These are phyloP conservation scores for Aspergillus mulundensis DNA, from an alignment of 495 filamentous ascomycete genomes.

Conservation along the genomic window DNA sequence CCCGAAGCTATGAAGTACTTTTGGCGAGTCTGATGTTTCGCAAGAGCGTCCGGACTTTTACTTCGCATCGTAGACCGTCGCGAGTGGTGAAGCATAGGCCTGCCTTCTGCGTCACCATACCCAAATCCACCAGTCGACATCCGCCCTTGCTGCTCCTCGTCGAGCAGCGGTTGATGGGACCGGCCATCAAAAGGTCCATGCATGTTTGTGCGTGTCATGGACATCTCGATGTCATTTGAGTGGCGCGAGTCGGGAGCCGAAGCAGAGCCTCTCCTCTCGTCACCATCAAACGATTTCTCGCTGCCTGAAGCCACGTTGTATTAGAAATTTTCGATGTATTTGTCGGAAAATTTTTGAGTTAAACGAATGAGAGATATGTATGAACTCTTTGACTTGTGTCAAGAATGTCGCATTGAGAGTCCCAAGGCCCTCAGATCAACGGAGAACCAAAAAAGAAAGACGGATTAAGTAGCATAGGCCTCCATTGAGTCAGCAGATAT, in stretches of 20 bases:
- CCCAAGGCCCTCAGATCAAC: slow-evolving; percentile 5
- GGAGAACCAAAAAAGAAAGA: slow-evolving; percentile 2
- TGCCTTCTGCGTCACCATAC: slow-evolving; percentile 35
- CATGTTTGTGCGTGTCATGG: slow-evolving; percentile 40
- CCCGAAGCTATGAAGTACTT: slow-evolving; percentile 83
- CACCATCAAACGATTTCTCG: slow-evolving; percentile 10
- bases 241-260: slow-evolving; percentile 29
- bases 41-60: slow-evolving; percentile 53
- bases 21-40: slow-evolving; percentile 60
- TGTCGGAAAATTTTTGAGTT: background rate
- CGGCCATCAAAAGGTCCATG: slow-evolving; percentile 49
- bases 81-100: slow-evolving; percentile 41
- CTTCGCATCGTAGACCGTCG: slow-evolving; percentile 59
- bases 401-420: background rate
- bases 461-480: background rate
- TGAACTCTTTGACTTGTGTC: background rate
- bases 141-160: slow-evolving; percentile 49
- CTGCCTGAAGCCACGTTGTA: slow-evolving; percentile 22
- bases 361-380: background rate
- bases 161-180: slow-evolving; percentile 53
- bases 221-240: slow-evolving; percentile 43
- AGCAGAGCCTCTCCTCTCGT: slow-evolving; percentile 14
- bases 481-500: slow-evolving; percentile 1
- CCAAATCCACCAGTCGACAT: slow-evolving; percentile 36
- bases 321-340: background rate